These are phyloP conservation scores for Pseudofabraea citricarpa DNA, from an alignment of 2,329 filamentous ascomycete genomes.

Conservation along the genomic window DNA sequence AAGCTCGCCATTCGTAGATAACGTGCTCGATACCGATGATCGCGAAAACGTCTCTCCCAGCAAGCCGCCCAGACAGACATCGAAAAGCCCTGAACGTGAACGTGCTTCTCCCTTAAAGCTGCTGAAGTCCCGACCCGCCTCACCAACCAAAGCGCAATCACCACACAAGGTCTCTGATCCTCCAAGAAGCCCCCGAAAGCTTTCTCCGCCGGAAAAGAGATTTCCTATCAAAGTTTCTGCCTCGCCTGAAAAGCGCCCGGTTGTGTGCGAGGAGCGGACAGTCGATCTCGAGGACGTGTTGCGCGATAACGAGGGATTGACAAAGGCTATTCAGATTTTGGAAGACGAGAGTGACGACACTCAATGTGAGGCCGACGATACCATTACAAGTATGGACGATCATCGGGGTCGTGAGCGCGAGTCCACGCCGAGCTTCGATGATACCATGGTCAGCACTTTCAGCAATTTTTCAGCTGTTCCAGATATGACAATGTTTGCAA, in stretches of 20 bases:
- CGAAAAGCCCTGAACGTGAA: constrained; percentile 22
- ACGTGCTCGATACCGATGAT: constrained; percentile 16
- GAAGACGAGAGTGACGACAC: constrained; percentile 42
- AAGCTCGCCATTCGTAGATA: constrained; percentile 26
- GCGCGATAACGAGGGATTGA: constrained; percentile 49
- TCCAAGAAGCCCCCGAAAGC: constrained; percentile 39
- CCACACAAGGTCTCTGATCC: constrained; percentile 14
- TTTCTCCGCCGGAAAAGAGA: constrained; percentile 47
- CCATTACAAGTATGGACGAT: constrained; percentile 22
- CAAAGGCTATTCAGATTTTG: constrained; percentile 56
- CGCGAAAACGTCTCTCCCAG: constrained; percentile 25
- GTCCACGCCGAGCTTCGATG: constrained; percentile 28
- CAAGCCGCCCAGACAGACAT: constrained; percentile 15
- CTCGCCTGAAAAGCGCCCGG: constrained; percentile 28
- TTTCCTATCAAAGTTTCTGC: constrained; percentile 53
- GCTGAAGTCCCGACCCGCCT: constrained; percentile 23
- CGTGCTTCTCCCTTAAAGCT: constrained; percentile 21
- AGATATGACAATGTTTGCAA: constrained; percentile 79
- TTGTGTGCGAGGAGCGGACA: constrained; percentile 12
- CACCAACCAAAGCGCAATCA: constrained; percentile 11
- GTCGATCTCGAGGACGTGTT: constrained; percentile 45
- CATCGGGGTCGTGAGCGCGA: constrained; percentile 28
- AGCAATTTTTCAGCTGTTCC: constrained; percentile 88
- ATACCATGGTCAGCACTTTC: constrained; percentile 38
- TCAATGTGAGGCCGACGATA: constrained; percentile 21